phyloP scores from a whole-genome alignment of 306 rosid genomes.

The Fragaria nilgerrensis region DNA sequence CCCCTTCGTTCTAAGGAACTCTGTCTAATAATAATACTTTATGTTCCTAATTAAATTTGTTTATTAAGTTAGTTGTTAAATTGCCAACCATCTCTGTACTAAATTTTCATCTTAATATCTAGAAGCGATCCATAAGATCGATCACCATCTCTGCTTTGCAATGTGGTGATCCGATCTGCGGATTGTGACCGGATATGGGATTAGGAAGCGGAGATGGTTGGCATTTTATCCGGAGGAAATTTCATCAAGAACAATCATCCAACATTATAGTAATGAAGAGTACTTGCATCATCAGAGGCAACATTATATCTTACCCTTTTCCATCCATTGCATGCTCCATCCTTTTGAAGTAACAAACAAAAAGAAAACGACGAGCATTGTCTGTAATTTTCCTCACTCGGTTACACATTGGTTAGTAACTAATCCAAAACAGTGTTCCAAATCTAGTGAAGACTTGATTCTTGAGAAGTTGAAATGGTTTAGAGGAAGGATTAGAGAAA shows the following conservation, averaged over 20 bases:
- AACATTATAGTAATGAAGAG: slow-evolving; percentile 20
- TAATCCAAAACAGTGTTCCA: neutral
- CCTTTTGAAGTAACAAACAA: neutral
- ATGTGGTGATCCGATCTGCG: slow-evolving; percentile 15
- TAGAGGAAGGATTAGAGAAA: neutral
- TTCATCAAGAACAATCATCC: slow-evolving; percentile 14
- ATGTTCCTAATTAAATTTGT: slow-evolving; percentile 13
- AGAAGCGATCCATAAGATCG: slow-evolving; percentile 10
- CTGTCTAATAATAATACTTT: slow-evolving; percentile 35
- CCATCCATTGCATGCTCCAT: neutral
- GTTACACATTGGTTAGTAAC: neutral
- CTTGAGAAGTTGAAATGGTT: neutral
- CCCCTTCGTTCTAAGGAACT: slow-evolving; percentile 16
- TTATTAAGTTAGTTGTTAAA: slow-evolving; percentile 34
- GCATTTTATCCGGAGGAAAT: slow-evolving; percentile 54
- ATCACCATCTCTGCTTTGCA: neutral
- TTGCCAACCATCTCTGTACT: slow-evolving; percentile 57
- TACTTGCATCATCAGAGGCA: neutral
- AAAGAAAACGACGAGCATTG: neutral
- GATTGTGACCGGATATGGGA: slow-evolving; percentile 25
- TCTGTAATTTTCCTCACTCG: neutral
- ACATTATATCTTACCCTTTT: neutral
- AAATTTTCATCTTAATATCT: slow-evolving; percentile 16
- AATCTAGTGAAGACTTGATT: neutral
- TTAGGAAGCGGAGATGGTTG: slow-evolving; percentile 51